Evolutionary conservation across 1,284 basidiomycete genomes (phyloP), one percentile per base, ranked within the genome.

Genomic region (Marasmius sp.): DNA sequence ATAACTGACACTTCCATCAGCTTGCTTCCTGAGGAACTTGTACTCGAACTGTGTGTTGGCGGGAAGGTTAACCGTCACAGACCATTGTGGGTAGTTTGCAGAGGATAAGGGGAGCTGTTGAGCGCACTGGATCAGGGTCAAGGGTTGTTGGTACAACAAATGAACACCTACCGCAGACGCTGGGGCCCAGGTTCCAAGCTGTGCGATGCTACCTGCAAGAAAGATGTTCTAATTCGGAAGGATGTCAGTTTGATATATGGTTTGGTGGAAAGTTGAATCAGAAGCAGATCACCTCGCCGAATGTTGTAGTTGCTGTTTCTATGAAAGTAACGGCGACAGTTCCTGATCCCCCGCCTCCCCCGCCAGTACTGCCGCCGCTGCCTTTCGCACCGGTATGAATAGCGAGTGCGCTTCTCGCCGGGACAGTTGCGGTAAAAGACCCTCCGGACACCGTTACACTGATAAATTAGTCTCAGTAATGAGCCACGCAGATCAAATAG

Each of bases 1-100:
- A 38, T 37, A 54, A 75, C 84, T 65, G 65, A 87, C 85, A 60
- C 71, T 80, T 55, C 85, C 85, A 64, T 84, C 75, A 1, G 78
- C 75, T 64, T 83, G 81, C 69, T 84, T 85, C 34, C 83, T 74
- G 63, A 88, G 83, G 63, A 85, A 87, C 71, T 88, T 89, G 74
- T 84, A 88, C 65, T 84, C 66, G 70, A 88, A 86, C 0, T 68
- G 65, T 0, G 81, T 84, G 57, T 72, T 77, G 0, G 79, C 75
- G 0, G 85, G 82, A 0, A 89, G 66, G 22, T 71, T 70, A 11
- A 87, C 74, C 0, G 81, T 81, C 3, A 79, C 77, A 2, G 72
- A 77, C 87, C 86, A 89, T 0, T 78, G 72, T 1, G 86, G 85
- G 66, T 87, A 87, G n/a, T 72, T 71, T 1, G 79, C 78, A 5